Evolutionary conservation across 352 stramenopile species (phyloP).

Genomic region (Globisporangium paroecandrum): DNA sequence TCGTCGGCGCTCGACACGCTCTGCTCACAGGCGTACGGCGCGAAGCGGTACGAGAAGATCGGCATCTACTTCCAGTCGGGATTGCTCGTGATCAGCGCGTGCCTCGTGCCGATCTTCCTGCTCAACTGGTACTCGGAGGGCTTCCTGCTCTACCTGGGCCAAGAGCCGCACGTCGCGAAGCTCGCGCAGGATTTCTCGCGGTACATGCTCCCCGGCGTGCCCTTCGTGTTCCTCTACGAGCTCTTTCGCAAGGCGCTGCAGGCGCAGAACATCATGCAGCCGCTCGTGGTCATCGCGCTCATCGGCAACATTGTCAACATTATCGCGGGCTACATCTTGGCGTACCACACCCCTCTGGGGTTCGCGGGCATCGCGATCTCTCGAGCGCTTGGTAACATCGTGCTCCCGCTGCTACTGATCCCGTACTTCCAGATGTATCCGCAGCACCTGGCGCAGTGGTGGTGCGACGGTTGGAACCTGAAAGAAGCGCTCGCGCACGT

Average conservation of each 20-base stretch:
- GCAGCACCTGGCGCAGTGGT: conserved; percentile 34
- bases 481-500: conserved; percentile 27
- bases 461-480: conserved; percentile 42
- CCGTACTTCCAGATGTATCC: conserved; percentile 51
- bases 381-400: conserved; percentile 44
- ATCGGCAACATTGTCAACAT: conserved; percentile 69
- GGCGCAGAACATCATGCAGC: conserved; percentile 73
- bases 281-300: conserved; percentile 63
- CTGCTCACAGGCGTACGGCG: conserved; percentile 65
- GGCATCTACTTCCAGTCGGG: conserved; percentile 75
- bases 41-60: conserved; percentile 57
- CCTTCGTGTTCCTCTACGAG: conserved; percentile 81
- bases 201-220: conserved; percentile 52
- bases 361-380: conserved; percentile 74
- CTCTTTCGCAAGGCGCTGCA: conserved; percentile 77
- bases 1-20: conserved; percentile 79
- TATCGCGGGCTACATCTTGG: conserved; percentile 54
- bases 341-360: conserved; percentile 64
- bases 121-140: conserved; percentile 57
- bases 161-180: conserved; percentile 45
- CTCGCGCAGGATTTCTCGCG: conserved; percentile 55
- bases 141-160: conserved; percentile 43
- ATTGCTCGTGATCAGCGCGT: conserved; percentile 43
- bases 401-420: conserved; percentile 43
- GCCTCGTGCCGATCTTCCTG: conserved; percentile 44